Base-by-base conservation (phyloP, 129 eudicot species). In the Chrysanthemum makinoi region DNA sequence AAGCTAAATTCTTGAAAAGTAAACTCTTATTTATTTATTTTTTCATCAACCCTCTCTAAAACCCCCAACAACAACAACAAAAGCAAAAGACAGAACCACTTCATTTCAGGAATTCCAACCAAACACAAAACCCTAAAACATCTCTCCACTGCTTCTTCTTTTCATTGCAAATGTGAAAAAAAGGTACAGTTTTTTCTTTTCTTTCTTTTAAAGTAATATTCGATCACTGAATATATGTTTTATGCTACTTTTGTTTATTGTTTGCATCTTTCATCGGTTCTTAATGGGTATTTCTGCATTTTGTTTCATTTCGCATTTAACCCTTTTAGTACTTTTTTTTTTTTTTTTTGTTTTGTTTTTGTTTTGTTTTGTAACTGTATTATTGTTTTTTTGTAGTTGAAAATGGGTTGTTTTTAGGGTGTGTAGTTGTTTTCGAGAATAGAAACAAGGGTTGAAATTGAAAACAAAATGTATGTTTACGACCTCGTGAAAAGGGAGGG, bases 141-240 rank as follows among this genome's bases (percentile, higher is more conserved):
- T 2, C 17, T 2, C 51, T 30, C 18, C 18, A 16, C 17, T 68
- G 2, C 75, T 68, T 48, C 18, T 69, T 68, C 69, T 58, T 39
- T 51, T 47, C 69, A 77, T 35, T 62, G 69, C 63, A 26, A 67
- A 16, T 68, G 74, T 58, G 30, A 19, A 56, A 54, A 39, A 28
- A 68, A 68, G 80, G 80, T 69, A 69, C 20, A 77, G 49, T 50
- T 69, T 33, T 61, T 26, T 55, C 18, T 0, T 22, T 1, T 52
- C 43, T n/a, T 65, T 22, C 15, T 18, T 1, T 39, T 6, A 39
- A 11, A 5, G 26, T 4, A 74, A 39, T 12, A 0, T 35, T 35
- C 24, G 26, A 72, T 59, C 68, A 59, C 55, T 54, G 24, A 33
- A 10, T 52, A 24, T 16, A 30, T n/a, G 17, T 2, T 44, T 18